phyloP scores from a whole-genome alignment of 805 yeast genomes.

The Wickerhamiella nectarea region DNA sequence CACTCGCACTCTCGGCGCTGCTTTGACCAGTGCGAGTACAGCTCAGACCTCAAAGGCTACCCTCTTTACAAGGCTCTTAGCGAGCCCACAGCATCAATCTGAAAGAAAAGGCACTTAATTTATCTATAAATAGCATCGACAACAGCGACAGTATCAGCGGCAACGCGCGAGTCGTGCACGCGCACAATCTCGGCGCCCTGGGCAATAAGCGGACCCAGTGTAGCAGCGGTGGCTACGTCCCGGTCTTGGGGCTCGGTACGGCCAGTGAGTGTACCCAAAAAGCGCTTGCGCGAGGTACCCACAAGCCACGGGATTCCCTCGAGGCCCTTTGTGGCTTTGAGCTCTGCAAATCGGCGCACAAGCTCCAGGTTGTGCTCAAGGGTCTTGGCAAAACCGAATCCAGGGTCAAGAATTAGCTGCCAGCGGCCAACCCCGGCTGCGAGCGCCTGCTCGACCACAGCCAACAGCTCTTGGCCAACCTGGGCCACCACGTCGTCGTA shows the following conservation, averaged over 20 bases:
- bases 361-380: constrained; percentile 54
- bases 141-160: constrained; percentile 38
- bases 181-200: constrained; percentile 69
- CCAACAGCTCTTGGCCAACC: constrained; percentile 51
- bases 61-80: constrained; percentile 8
- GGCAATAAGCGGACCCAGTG: constrained; percentile 58
- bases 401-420: constrained; percentile 91
- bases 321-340: constrained; percentile 20
- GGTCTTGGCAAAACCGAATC: constrained; percentile 89
- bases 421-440: constrained; percentile 60
- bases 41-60: background rate
- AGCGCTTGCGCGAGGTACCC: constrained; percentile 83
- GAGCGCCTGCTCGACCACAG: constrained; percentile 42
- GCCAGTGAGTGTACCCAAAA: constrained; percentile 62
- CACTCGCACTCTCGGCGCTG: constrained; percentile 23
- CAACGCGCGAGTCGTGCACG: constrained; percentile 69
- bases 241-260: constrained; percentile 47
- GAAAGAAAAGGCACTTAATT: background rate
- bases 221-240: constrained; percentile 61
- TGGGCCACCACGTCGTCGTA: constrained; percentile 42
- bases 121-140: constrained; percentile 59
- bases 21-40: background rate
- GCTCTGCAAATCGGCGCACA: constrained; percentile 31
- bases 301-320: constrained; percentile 50
- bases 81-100: too few relatives aligned